These are phyloP conservation scores for Diaporthe sp. DNA, from an alignment of 2,329 filamentous ascomycete genomes.

Conservation along the genomic window DNA sequence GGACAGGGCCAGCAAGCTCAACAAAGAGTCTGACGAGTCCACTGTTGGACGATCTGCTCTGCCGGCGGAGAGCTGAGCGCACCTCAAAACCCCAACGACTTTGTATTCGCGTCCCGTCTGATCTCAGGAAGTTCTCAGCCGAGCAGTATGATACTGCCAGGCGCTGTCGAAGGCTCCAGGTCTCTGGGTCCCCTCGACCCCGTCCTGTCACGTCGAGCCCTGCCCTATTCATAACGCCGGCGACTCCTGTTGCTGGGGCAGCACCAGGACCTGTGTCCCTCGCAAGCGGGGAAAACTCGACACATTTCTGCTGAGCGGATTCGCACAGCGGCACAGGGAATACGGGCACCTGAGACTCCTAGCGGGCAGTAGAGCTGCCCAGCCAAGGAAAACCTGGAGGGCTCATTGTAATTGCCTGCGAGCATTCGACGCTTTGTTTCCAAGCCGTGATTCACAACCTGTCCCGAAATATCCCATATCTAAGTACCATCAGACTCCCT, in stretches of 20 bases:
- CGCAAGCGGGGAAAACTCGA: not conserved
- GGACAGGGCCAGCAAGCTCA: constrained; percentile 79
- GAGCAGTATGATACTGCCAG: not conserved
- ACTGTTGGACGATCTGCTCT: constrained; percentile 38
- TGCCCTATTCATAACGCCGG: not conserved
- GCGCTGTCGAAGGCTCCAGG: not conserved
- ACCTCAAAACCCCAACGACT: not conserved
- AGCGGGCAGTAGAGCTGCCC: not conserved
- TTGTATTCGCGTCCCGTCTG: not conserved
- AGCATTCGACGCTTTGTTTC: not conserved
- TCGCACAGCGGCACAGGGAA: not conserved
- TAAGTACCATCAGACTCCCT: not conserved
- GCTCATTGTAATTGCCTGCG: not conserved
- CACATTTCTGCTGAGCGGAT: not conserved
- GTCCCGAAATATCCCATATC: not conserved
- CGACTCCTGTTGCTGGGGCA: not conserved
- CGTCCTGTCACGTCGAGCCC: not conserved
- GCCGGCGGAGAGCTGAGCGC: constrained; percentile 28
- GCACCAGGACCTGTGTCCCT: not conserved
- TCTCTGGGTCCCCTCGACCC: not conserved
- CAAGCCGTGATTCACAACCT: not conserved
- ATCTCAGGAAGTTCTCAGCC: not conserved
- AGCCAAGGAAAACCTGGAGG: not conserved
- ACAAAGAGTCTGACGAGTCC: constrained; percentile 38
- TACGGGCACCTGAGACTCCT: not conserved